A percentile compares a stretch with the other conserved stretches of the same genome.
Conservation (phyloP, 2,329 filamentous ascomycete species). For the Phaeosphaeriaceae sp. region DNA sequence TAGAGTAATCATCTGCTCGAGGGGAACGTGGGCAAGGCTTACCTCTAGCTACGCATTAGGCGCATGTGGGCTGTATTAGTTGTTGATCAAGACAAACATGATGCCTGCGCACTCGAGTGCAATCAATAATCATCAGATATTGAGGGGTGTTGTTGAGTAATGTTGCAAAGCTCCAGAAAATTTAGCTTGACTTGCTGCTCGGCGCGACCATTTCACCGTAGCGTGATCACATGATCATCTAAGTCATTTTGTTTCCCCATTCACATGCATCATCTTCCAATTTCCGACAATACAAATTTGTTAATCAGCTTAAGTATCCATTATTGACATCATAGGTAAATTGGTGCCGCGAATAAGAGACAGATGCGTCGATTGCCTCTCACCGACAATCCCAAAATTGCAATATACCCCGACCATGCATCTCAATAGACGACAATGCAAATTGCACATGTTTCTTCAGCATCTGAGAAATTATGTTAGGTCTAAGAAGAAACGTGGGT, state of each 20-base stretch:
- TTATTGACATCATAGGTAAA: too few relatives aligned
- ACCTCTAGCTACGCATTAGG: constrained; percentile 8
- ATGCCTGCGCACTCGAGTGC: constrained; percentile 23
- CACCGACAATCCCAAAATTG: too few relatives aligned
- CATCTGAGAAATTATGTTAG: too few relatives aligned
- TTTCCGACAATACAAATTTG: too few relatives aligned
- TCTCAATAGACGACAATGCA: too few relatives aligned
- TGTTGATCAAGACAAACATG: constrained; percentile 7
- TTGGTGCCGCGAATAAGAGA: too few relatives aligned
- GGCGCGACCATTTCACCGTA: constrained; percentile 26
- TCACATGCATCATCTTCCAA: not conserved
- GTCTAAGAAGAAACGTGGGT: too few relatives aligned
- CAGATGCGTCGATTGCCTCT: too few relatives aligned
- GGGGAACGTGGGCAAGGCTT: constrained; percentile 18
- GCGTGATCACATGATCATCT: constrained; percentile 22
- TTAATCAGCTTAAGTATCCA: too few relatives aligned
- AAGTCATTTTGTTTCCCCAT: not conserved
- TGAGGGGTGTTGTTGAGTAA: constrained; percentile 13
- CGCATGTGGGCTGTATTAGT: constrained; percentile 20
- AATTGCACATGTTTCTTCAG: too few relatives aligned
- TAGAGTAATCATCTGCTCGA: constrained; percentile 51
- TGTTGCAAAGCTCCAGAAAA: constrained; percentile 30
- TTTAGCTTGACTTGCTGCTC: constrained; percentile 19
- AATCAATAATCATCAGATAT: constrained; percentile 8
- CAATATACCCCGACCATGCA: too few relatives aligned